phyloP scores from a whole-genome alignment of 495 filamentous ascomycete species.

The Penicillium cataractarum region DNA sequence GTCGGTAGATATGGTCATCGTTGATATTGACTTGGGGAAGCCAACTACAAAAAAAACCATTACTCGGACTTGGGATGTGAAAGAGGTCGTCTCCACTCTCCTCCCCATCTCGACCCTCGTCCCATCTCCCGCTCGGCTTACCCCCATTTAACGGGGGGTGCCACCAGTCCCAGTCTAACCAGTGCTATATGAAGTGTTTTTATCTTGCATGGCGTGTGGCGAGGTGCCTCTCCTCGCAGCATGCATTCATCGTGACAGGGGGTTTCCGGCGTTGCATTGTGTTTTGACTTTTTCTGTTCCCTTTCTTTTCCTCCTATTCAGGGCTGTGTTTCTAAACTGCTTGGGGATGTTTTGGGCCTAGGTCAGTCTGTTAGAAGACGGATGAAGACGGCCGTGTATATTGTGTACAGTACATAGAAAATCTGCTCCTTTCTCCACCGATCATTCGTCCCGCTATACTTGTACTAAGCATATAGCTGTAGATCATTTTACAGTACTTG shows the following conservation, averaged over 20 bases:
- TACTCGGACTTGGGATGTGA: not conserved
- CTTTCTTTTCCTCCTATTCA: constrained; percentile 16
- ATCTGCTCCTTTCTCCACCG: constrained; percentile 25
- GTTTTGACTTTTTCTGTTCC: constrained; percentile 18
- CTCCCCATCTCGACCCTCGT: constrained; percentile 5
- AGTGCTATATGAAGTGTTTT: constrained; percentile 22
- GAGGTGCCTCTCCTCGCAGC: constrained; percentile 21
- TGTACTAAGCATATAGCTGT: not conserved
- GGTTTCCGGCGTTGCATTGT: constrained; percentile 35
- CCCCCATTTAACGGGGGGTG: not conserved
- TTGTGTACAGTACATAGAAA: constrained; percentile 42
- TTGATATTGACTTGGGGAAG: not conserved
- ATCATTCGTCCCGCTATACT: not conserved
- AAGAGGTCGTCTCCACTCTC: not conserved
- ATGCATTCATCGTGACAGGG: constrained; percentile 33
- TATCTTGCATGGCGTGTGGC: constrained; percentile 35
- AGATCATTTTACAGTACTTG: not conserved
- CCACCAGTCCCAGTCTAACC: constrained; percentile 3
- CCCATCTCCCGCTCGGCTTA: not conserved
- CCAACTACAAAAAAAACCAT: not conserved
- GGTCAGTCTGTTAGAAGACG: not conserved
- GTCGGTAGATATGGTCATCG: constrained; percentile 31
- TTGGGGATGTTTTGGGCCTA: constrained; percentile 8
- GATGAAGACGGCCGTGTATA: constrained; percentile 28
- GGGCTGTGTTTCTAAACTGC: constrained; percentile 21